Base-by-base conservation (phyloP, 1,284 basidiomycete genomes). In the Rhodotorula sp. region DNA sequence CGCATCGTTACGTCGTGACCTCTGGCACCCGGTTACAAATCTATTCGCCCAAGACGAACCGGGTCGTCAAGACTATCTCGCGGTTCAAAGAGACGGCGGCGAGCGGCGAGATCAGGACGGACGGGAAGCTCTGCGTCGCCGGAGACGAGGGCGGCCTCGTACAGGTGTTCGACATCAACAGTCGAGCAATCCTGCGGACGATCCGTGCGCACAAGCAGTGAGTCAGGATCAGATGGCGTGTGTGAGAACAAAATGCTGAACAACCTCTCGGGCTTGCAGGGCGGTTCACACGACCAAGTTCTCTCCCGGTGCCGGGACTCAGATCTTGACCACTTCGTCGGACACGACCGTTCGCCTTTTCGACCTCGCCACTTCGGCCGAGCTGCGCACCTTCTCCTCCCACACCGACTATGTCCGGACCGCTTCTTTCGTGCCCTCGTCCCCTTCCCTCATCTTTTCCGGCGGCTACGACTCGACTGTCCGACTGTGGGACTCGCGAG, bases 321-420 rank as follows among this genome's bases (percentile, higher is more conserved):
- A 90, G 70, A 84, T 98, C 65, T 85, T 99, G 53, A 94, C 95
- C 6, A 95, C 93, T 75, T 97, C 95, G 2, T 96, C 99, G 81
- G 96, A 99, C 80, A 91, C 91, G 6, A 95, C 93, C 18, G 91
- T 93, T 63, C 89, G 89, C 80, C 83, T 99, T 4, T 98, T 94
- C 91, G 96, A 99, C 81, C 87, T 99, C 12, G 91, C 95, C 14
- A 94, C 95, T 10, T 90, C 97, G 80, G 85, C 88, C 2, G 84
- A 88, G 42, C 82, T 95, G 62, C 84, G 86, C 33, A 92, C 91
- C 22, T 93, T 99, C 78, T 83, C 85, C 37, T 86, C 88, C 45
- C 95, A 99, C 79, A 87, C 90, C 45, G 96, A 99, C 83, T 99
- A 99, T 79, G 93, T 99, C 73, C 92, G 96, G 29, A 87, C 95